Percentiles rank a stretch among this genome's conserved stretches.
These are phyloP conservation scores for Rutidosis leptorrhynchoides DNA, from an alignment of 129 eudicot genomes.

Conservation along the genomic window DNA sequence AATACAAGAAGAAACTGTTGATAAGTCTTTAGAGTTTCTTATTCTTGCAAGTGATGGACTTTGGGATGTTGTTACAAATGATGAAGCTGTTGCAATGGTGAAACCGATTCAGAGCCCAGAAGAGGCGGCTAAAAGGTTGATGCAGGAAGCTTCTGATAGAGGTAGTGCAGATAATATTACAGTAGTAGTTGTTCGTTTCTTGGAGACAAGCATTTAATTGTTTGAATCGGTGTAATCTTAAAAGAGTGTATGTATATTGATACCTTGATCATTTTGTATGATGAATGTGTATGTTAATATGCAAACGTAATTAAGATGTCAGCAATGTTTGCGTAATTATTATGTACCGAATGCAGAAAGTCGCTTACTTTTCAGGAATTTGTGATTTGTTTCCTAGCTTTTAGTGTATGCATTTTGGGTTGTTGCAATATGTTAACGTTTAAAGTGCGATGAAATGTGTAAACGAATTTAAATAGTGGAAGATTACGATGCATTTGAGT, in stretches of 20 bases:
- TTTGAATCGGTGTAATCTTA: neutral
- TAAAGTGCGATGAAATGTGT: too few relatives aligned
- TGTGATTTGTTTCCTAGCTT: neutral
- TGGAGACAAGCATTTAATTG: neutral
- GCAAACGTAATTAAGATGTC: neutral
- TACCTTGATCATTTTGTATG: neutral
- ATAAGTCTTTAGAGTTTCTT: slow-evolving; percentile 75
- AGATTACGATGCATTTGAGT: too few relatives aligned
- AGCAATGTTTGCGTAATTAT: neutral
- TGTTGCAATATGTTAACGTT: too few relatives aligned
- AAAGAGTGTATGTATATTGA: slow-evolving; percentile 3
- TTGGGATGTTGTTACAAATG: slow-evolving; percentile 96
- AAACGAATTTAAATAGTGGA: too few relatives aligned
- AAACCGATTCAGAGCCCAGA: slow-evolving; percentile 68
- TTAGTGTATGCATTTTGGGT: neutral
- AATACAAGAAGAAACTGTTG: slow-evolving; percentile 80
- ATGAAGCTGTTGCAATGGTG: slow-evolving; percentile 84
- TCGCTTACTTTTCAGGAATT: neutral
- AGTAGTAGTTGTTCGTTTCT: slow-evolving; percentile 32
- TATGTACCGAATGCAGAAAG: neutral
- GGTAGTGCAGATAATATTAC: slow-evolving; percentile 49
- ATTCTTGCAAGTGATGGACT: slow-evolving; percentile 96
- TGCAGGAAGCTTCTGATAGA: slow-evolving; percentile 83
- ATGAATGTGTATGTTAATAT: neutral
- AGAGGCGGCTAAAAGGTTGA: slow-evolving; percentile 71